phyloP scores from a whole-genome alignment of 2,329 filamentous ascomycete species.

The Aspergillus pseudonomiae region DNA sequence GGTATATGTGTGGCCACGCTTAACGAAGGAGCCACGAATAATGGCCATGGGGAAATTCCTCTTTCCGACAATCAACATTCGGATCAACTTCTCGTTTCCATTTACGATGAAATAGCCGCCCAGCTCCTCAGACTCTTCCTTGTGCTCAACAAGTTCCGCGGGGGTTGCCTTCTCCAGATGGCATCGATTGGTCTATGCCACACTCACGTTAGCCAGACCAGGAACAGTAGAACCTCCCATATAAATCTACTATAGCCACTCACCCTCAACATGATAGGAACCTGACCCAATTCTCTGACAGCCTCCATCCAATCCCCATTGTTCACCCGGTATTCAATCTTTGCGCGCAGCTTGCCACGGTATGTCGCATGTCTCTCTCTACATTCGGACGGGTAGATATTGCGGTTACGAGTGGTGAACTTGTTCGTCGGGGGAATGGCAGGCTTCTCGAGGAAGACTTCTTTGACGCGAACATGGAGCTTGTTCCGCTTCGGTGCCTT shows the following conservation, averaged over 20 bases:
- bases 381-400: slow-evolving; percentile 89
- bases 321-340: slow-evolving; percentile 85
- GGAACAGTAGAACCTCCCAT: slow-evolving; percentile 1
- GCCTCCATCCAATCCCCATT: slow-evolving; percentile 82
- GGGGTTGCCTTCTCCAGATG: slow-evolving; percentile 87
- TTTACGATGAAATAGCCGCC: slow-evolving; percentile 98
- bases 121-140: slow-evolving; percentile 94
- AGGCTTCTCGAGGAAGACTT: slow-evolving; percentile 81
- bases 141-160: slow-evolving; percentile 76
- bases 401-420: slow-evolving; percentile 73
- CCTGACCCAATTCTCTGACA: slow-evolving; percentile 79
- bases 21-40: slow-evolving; percentile 83
- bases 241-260: slow-evolving; percentile 25
- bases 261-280: slow-evolving; percentile 93
- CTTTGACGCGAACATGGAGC: slow-evolving; percentile 75
- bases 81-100: slow-evolving; percentile 94
- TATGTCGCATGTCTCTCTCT: slow-evolving; percentile 93
- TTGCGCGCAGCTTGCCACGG: slow-evolving; percentile 79
- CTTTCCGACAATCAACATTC: slow-evolving; percentile 85
- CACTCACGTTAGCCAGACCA: slow-evolving; percentile 4
- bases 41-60: slow-evolving; percentile 97
- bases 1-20: slow-evolving; percentile 84
- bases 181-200: slow-evolving; percentile 75
- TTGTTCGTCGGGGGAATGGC: slow-evolving; percentile 81
- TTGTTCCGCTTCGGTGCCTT: slow-evolving; percentile 66